Evolutionary conservation across 345 rosid species (phyloP), one percentile per base, ranked within the genome.

Genomic region (Eucalyptus sp.): DNA sequence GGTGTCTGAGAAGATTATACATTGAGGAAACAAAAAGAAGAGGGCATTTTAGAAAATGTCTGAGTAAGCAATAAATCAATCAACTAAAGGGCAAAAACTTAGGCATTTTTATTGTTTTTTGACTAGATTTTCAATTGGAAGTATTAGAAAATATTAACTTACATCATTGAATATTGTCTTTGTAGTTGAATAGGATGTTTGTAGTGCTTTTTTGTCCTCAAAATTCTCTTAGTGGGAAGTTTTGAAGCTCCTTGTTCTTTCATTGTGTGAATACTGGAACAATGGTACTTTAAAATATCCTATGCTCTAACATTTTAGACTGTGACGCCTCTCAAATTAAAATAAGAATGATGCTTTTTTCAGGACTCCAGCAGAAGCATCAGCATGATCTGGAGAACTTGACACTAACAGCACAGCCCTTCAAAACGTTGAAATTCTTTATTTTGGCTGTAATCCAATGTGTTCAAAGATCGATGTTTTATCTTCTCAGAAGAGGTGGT

Each of bases 371-470:
- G 56, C 92, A 93, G 88, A 95, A 91, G 93, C 98, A 97, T 89
- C 95, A 89, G 88, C 93, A 91, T 71, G 99, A 96, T 86, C 89
- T 98, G 51, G 97, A 96, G 89, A 95, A 94, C 89, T 89, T 97
- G 89, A 95, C 99, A 22, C 71, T 97, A 87, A 92, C 93, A 3
- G 88, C 94, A 5, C 99, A 97, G 89, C 99, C 99, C 44, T 88
- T 96, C 62, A 96, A 90, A 90, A 98, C 99, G 8, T 90, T 95
- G 87, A 97, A 93, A 94, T 90, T 94, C 87, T 98, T 98, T 83
- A 71, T 92, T 91, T 91, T 94, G 88, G 97, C 96, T 87, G 87
- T 94, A 87, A 7, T 94, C 93, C 93, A 92, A 64, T 98, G 95
- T 91, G 88, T 94, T 86, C 95, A 91, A 91, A 89, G 86, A 85